A percentile compares a stretch with the other conserved stretches of the same genome.
Evolutionary conservation across 306 rosid genomes (phyloP).

Genomic region (Pueraria montana): DNA sequence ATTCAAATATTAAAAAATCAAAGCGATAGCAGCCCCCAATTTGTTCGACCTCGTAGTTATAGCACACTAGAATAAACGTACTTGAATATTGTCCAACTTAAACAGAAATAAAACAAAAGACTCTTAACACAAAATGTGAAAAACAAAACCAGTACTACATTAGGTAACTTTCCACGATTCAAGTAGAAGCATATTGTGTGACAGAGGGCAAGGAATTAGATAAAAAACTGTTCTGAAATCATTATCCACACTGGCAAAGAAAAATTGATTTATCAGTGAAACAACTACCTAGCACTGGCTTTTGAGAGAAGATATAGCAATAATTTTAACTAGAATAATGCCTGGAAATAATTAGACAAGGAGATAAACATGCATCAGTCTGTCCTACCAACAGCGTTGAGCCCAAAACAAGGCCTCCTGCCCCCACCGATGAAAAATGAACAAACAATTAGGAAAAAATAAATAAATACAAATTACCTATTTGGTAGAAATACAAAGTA

Average conservation of each 20-base stretch:
- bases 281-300: background rate
- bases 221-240: background rate
- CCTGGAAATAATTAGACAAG: background rate
- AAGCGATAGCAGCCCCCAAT: background rate
- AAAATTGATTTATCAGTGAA: background rate
- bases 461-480: background rate
- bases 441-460: background rate
- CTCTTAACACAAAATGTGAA: background rate
- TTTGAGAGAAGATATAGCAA: background rate
- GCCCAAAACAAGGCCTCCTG: background rate
- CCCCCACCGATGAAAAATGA: background rate
- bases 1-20: background rate
- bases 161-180: background rate
- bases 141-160: background rate
- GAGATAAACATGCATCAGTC: background rate
- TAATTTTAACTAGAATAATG: background rate
- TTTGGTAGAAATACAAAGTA: constrained; percentile 1
- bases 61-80: background rate
- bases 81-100: background rate
- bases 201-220: background rate
- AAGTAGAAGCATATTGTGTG: background rate
- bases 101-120: background rate
- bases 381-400: background rate
- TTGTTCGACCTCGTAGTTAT: background rate
- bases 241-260: background rate